Base-by-base conservation (phyloP, 108 stramenopile genomes). In the Seminavis robusta region DNA sequence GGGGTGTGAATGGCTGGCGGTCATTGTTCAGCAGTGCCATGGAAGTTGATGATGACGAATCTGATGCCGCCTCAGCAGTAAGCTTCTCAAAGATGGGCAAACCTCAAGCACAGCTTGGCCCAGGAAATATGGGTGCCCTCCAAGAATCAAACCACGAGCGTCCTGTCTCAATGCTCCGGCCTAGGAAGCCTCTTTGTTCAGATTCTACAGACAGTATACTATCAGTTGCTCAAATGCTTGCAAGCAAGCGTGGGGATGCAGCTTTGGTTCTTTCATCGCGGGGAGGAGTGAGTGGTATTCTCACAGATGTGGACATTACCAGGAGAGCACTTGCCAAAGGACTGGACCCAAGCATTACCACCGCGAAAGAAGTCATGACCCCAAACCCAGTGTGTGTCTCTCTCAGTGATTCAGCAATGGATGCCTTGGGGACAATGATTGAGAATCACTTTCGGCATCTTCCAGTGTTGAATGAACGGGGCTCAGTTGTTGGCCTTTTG, bases 391-490 rank as follows among this genome's bases (percentile, higher is more conserved):
- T 69, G 17, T 78, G 83, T 46, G 90, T 90, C 9, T 45, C 55
- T 2, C 51, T 77, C 73, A 62, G 60, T 3, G 90, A 92, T 45
- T 45, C 67, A 25, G 88, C 88, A 10, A 63, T 90, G 37, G 93
- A 90, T 29, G 90, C 88, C 1, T 54, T 94, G 59, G 73, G 65
- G 16, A 79, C 83, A 25, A 94, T 94, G 93, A 80, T 92, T 37
- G 86, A 90, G 61, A 94, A 94, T 52, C 90, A 76, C 33, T 95
- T 95, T 74, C 69, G 96, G 11, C 96, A 97, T 61, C 69, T 97
- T 33, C 96, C 96, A 33, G 96, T 97, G 24, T 67, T 90, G 3
- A 94, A 94, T 52, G 70, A 75, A 25, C 72, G 67, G 56, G 94
- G 93, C 1, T 71, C 83, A 15, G 87, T 95, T 8, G 84, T 86